Base-by-base conservation (phyloP, 2,329 filamentous ascomycete genomes). In the Ophiostoma pallidulum region DNA sequence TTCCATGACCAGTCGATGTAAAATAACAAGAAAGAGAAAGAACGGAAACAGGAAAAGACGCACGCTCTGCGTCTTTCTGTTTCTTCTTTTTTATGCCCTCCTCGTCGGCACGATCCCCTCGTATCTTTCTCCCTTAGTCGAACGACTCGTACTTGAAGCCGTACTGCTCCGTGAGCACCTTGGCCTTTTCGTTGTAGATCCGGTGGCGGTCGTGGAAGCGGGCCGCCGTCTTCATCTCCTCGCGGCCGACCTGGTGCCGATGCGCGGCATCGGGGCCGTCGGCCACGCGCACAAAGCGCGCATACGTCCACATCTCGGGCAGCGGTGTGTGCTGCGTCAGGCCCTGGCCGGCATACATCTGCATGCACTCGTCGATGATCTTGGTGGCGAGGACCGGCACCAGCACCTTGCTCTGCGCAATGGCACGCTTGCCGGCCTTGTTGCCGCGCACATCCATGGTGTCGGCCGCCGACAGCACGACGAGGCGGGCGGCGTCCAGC, bases 251-350 rank as follows among this genome's bases (percentile, higher is more conserved):
- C 69, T 92, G 86, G 64, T 86, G 72, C 55, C 89, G 66, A 64
- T 94, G 91, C 50, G 96, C 92, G 77, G 97, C 92, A 66, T 97
- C 92, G 0, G 91, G 91, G 0, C 91, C 91, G 66, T 97, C 91
- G 0, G 88, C 89, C 56, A 95, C 78, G 52, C 86, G 75, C 65
- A 95, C 73, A 6, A 89, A 94, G 48, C 89, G 74, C 59, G 89
- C 86, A 50, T 76, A 71, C n/a, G 86, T 80, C 80, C 86, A 94
- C 78, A 90, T 82, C 62, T 75, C 77, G n/a, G 88, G 90, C 56
- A 97, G 72, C n/a, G 92, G 92, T 2, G 92, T 97, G 62, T 97
- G 92, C 71, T 97, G 92, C 59, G 80, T 86, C 40, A 97, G 84
- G 62, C 91, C 91, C 4, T 86, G 88, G 50, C 82, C 91, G 50